Conservation (phyloP, 768 basidiomycete species). For the Boletus bicolor region DNA sequence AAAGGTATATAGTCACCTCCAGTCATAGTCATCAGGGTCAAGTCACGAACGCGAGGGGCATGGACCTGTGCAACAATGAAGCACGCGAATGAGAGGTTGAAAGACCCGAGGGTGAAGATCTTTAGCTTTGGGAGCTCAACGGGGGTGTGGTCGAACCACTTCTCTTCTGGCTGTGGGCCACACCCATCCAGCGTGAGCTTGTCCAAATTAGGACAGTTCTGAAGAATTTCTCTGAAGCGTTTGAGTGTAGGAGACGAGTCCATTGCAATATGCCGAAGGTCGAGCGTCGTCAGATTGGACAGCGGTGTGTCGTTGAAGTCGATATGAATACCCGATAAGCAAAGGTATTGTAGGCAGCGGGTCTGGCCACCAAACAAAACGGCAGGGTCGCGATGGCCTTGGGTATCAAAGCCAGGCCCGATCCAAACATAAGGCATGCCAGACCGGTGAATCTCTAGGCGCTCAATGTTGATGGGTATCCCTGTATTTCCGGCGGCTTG, state of each 20-base stretch:
- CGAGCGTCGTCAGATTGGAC: constrained; percentile 57
- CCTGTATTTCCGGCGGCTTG: constrained; percentile 33
- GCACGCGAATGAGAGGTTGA: constrained; percentile 45
- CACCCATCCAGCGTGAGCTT: constrained; percentile 63
- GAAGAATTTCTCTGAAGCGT: constrained; percentile 53
- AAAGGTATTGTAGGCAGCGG: constrained; percentile 46
- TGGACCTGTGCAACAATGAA: constrained; percentile 47
- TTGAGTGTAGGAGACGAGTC: constrained; percentile 46
- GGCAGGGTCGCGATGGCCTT: constrained; percentile 31
- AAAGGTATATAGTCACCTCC: constrained; percentile 52
- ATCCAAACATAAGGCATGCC: constrained; percentile 46
- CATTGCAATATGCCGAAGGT: constrained; percentile 59
- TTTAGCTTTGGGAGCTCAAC: constrained; percentile 49
- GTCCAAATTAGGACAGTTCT: constrained; percentile 44
- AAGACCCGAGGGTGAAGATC: constrained; percentile 56
- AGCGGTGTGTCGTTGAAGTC: constrained; percentile 53
- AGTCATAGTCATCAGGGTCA: constrained; percentile 54
- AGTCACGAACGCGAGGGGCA: constrained; percentile 55
- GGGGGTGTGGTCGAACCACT: constrained; percentile 33
- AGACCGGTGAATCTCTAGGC: constrained; percentile 62
- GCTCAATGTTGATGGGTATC: constrained; percentile 47
- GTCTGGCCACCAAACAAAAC: constrained; percentile 52
- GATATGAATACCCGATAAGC: constrained; percentile 57
- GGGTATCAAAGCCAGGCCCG: constrained; percentile 40
- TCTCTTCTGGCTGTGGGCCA: constrained; percentile 43